Conservation (phyloP, 768 basidiomycete species). For the Boletus insuetus region DNA sequence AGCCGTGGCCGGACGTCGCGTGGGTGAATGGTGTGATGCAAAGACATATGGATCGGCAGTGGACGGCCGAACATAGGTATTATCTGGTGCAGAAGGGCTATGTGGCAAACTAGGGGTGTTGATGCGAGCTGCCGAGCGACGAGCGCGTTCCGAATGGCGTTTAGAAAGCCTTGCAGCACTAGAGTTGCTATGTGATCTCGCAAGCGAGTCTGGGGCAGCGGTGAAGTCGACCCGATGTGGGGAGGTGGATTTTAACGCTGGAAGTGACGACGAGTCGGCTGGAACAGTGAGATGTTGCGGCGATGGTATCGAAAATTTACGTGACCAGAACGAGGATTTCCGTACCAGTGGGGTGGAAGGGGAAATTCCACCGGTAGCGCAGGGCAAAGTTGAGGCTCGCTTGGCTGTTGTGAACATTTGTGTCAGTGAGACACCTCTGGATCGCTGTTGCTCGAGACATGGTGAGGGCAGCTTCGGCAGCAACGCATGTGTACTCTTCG, state of each 20-base stretch:
- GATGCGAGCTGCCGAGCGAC: conserved; percentile 7
- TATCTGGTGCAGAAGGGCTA: neutral
- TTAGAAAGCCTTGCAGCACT: conserved; percentile 38
- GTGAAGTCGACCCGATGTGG: conserved; percentile 40
- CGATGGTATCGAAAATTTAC: conserved; percentile 43
- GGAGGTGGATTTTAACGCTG: conserved; percentile 41
- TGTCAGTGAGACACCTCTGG: conserved; percentile 59
- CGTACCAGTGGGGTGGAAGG: conserved; percentile 45
- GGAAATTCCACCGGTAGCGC: conserved; percentile 22
- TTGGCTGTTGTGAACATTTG: conserved; percentile 42
- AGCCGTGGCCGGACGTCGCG: conserved; percentile 42
- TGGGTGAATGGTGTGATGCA: conserved; percentile 14
- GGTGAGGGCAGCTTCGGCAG: conserved; percentile 11
- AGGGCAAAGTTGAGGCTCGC: conserved; percentile 37
- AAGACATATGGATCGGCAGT: conserved; percentile 15
- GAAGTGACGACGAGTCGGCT: conserved; percentile 35
- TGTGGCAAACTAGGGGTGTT: conserved; percentile 14
- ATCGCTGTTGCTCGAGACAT: conserved; percentile 31
- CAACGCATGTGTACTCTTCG: conserved; percentile 48
- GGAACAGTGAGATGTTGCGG: conserved; percentile 30
- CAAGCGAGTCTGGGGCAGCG: conserved; percentile 11
- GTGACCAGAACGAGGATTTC: conserved; percentile 67
- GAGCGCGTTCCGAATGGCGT: conserved; percentile 40
- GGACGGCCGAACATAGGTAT: conserved; percentile 13
- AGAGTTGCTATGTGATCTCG: conserved; percentile 19